Conservation (phyloP, 441 rosid species). For the Sinapis alba region DNA sequence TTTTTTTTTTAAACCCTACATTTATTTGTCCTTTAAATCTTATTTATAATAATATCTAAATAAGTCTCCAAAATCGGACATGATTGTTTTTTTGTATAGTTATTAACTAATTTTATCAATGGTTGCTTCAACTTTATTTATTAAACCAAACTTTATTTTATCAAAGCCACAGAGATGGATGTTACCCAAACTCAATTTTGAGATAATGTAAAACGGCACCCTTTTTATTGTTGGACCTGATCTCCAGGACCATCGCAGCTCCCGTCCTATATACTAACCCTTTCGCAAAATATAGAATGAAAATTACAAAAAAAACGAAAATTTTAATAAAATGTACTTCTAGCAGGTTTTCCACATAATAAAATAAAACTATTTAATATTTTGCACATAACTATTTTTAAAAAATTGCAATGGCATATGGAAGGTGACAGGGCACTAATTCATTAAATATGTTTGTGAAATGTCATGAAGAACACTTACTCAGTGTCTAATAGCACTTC, state of each 20-base stretch:
- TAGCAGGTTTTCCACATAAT: background rate
- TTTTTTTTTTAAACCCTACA: background rate
- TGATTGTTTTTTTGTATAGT: background rate
- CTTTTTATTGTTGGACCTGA: background rate
- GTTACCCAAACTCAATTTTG: background rate
- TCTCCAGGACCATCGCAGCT: background rate
- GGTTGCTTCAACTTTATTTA: background rate
- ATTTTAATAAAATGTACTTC: background rate
- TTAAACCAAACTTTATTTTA: background rate
- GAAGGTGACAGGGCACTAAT: background rate
- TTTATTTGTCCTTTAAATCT: background rate
- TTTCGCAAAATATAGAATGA: background rate
- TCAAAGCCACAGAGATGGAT: background rate
- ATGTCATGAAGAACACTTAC: conserved; percentile 43
- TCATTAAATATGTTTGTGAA: background rate
- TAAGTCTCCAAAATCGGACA: background rate
- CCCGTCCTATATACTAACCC: background rate
- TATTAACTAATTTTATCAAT: too few species aligned
- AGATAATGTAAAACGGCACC: background rate
- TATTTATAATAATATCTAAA: background rate
- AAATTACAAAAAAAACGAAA: background rate
- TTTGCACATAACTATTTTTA: too few species aligned
- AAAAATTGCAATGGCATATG: background rate
- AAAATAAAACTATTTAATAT: too few species aligned
- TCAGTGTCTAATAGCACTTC: conserved; percentile 60